These are phyloP conservation scores for Hygrophorus pudorinus DNA, from an alignment of 768 basidiomycete species.

Conservation along the genomic window DNA sequence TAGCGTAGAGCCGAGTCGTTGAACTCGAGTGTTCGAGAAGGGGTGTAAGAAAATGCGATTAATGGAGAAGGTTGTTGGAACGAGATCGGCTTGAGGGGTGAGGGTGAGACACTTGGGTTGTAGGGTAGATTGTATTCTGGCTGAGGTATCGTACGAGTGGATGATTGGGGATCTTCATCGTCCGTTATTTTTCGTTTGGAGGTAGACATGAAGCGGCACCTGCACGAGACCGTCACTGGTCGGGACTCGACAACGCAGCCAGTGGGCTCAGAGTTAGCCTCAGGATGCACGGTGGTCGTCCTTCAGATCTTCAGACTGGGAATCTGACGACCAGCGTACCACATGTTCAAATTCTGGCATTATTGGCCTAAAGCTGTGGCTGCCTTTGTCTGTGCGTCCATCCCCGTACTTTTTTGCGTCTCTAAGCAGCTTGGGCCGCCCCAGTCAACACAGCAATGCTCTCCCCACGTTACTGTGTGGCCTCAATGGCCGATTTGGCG, in stretches of 20 bases:
- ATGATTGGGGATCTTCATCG: constrained; percentile 3
- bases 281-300: too few species aligned
- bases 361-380: too few species aligned
- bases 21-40: constrained; percentile 48
- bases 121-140: constrained; percentile 2
- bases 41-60: constrained; percentile 63
- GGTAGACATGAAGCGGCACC: neutral
- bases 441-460: too few species aligned
- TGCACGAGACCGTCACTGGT: neutral
- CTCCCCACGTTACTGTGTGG: too few species aligned
- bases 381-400: too few species aligned
- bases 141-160: too few species aligned
- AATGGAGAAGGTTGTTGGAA: constrained; percentile 67
- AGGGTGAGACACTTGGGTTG: constrained; percentile 12
- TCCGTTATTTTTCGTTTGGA: constrained; percentile 12
- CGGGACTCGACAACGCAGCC: neutral
- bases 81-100: constrained; percentile 10
- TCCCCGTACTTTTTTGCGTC: too few species aligned
- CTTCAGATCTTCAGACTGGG: too few species aligned
- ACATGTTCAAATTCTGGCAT: neutral
- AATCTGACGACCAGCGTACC: neutral
- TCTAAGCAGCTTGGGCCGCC: too few species aligned
- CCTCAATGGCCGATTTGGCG: too few species aligned
- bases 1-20: constrained; percentile 62
- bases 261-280: too few species aligned